phyloP scores from a whole-genome alignment of 2,329 filamentous ascomycete species.

The Laburnicola sp. region DNA sequence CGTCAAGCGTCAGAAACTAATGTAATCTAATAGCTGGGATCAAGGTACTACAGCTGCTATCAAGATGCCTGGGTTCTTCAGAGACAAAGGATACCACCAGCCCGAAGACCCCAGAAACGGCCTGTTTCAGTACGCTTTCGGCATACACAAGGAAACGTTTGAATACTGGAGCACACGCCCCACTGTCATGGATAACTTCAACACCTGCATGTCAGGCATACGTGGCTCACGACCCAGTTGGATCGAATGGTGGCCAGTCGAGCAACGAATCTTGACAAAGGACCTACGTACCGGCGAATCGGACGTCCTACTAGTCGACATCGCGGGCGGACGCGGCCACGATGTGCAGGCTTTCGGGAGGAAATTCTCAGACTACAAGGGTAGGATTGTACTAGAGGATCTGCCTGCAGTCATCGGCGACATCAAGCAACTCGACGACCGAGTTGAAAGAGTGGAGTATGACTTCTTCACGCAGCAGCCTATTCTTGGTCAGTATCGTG shows the following conservation, averaged over 20 bases:
- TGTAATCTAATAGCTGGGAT: neutral
- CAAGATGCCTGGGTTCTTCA: conserved; percentile 10
- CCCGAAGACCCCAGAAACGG: conserved; percentile 12
- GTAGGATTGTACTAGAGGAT: conserved; percentile 31
- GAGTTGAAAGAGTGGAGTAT: conserved; percentile 21
- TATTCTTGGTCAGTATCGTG: neutral
- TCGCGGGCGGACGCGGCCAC: conserved; percentile 17
- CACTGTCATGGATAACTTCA: conserved; percentile 8
- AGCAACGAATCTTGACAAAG: neutral
- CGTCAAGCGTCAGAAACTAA: neutral
- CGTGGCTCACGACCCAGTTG: conserved; percentile 10
- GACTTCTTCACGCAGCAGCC: conserved; percentile 27
- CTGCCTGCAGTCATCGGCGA: conserved; percentile 22
- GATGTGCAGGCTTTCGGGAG: conserved; percentile 9
- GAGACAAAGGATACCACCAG: conserved; percentile 11
- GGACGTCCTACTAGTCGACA: conserved; percentile 15
- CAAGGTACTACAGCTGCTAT: neutral
- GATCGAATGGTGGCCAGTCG: conserved; percentile 12
- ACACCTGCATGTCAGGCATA: conserved; percentile 14
- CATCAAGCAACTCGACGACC: conserved; percentile 11
- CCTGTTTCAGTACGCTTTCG: conserved; percentile 16
- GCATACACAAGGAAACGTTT: conserved; percentile 11
- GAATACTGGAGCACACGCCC: conserved; percentile 8
- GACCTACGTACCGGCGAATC: conserved; percentile 1
- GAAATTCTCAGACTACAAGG: conserved; percentile 5